Base-by-base conservation (phyloP, 768 basidiomycete genomes). In the Tulasnella sp. region DNA sequence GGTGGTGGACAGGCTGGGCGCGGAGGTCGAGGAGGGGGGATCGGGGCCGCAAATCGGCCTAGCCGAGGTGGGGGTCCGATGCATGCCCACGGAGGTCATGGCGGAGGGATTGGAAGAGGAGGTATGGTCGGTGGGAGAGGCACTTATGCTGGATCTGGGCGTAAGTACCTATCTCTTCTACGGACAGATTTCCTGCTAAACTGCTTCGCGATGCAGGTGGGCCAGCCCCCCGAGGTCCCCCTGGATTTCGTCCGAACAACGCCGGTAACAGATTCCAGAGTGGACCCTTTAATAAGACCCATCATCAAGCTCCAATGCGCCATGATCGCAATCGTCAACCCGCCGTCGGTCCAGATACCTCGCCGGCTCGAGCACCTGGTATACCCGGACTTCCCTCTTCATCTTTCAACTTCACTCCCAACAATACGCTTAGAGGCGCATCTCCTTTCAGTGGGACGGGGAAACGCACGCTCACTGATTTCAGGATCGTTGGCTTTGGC, bases 381-480 rank as follows among this genome's bases (percentile, higher is more conserved):
- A 29, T 67, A 1, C 39, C 40, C 29, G 67, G 71, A 9, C 52
- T 77, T 15, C 71, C 76, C 29, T 38, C 52, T 15, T 77, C 76
- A 22, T 72, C 76, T 4, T 77, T 77, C 71, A 77, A 73, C n/a
- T 77, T 72, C 71, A 58, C 70, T 38, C 69, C 38, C 36, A 74
- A 68, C 78, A 76, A 42, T 73, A 71, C 36, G 45, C 54, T 52
- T 79, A 79, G 42, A 74, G 80, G 71, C 79, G 77, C 49, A 77
- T 72, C 54, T 77, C 76, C 42, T 76, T 78, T 37, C 81, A 82
- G 38, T 79, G 79, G 68, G 82, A 74, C 76, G 83, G 91, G 92
- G 82, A 89, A 91, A 81, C 89, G 94, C 80, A 97, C 96, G 38
- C 90, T 99, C 80, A 98, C 96, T 45, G 97, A 99, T 85, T 99